Base-by-base conservation (phyloP, 2,329 filamentous ascomycete species). In the Stagonosporopsis cucurbitacearum region DNA sequence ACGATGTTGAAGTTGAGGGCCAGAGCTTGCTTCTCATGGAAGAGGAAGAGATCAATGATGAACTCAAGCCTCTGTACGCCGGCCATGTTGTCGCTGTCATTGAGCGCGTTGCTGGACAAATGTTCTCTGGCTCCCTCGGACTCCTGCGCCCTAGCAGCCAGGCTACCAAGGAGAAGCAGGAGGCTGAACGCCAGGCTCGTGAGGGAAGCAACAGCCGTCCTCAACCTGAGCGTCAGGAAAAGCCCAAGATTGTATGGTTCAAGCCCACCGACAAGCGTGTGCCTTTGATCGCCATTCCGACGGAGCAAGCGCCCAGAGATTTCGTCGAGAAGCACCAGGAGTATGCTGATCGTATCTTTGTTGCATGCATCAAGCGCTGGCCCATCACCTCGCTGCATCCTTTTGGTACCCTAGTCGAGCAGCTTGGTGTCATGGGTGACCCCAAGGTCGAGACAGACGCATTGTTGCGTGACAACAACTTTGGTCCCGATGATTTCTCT, bases 221-320 rank as follows among this genome's bases (percentile, higher is more conserved):
- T 49, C 88, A 95, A 63, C 91, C 93, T 59, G 88, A 89, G 63
- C 91, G 93, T 50, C 92, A 96, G 74, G 95, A 99, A 63, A 97
- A 97, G 80, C 95, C 95, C 61, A 99, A 99, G 87, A 99, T 99
- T 78, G 95, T 99, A 37, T 99, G 95, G 95, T 99, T 99, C 82
- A 99, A 99, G 83, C 95, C 95, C 55, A 99, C 95, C 1, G 95
- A 99, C 79, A 98, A 99, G 85, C 92, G 95, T 72, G 95, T 99
- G 43, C 95, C 95, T 45, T 83, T 99, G 64, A 99, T 99, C 76
- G 95, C 95, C 50, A 99, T 99, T 63, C 95, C 95, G 1, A 99
- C 95, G 3, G 95, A 99, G 77, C 95, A 99, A 79, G 95, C 95
- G 8, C 95, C 95, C 19, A 89, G 92, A 32, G 95, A 98, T 78